Base-by-base conservation (phyloP, 2,329 filamentous ascomycete genomes). In the Neocatenulostroma microsporum region DNA sequence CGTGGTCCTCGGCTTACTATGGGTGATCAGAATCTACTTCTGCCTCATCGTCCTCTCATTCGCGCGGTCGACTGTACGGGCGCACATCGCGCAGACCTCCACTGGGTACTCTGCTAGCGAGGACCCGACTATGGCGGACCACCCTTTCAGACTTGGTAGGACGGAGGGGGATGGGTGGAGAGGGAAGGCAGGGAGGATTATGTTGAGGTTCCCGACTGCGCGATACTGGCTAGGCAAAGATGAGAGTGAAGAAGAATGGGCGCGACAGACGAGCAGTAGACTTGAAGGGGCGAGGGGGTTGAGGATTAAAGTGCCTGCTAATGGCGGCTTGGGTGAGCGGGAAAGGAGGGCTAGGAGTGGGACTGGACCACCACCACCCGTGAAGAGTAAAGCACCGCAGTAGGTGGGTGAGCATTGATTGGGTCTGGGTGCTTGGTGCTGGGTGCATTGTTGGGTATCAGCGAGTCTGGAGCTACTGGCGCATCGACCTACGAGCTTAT, bases 21-120 rank as follows among this genome's bases (percentile, higher is more conserved):
- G 82, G 63, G 67, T 81, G 10, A 68, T 94, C 26, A 74, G 88
- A 20, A 61, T 87, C 20, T 95, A 95, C 66, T 88, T 94, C 51
- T 77, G 83, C 48, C 67, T 94, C 24, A 73, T 95, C 36, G 78
- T 94, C 58, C 78, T 94, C 63, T 78, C 84, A 5, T 91, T 84
- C 59, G 85, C 88, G 3, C 76, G 85, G 45, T 76, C 80, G 55
- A 80, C 84, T 11, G 64, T 95, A 33, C 74, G 83, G 41, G 78
- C 80, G 48, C 77, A 84, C 57, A 70, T 82, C 33, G 64, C 72
- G 39, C 38, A 13, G 67, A 66, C 61, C 63, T 34, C 52, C 41
- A 66, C 40, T 12, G 14, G 4, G 12, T 11, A 6, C 20, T 34
- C 34, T 12, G n/a, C n/a, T n/a, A 59, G 61, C 24, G 57, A 62